phyloP scores from a whole-genome alignment of 345 rosid species.

The Rhodamnia rubescens region DNA sequence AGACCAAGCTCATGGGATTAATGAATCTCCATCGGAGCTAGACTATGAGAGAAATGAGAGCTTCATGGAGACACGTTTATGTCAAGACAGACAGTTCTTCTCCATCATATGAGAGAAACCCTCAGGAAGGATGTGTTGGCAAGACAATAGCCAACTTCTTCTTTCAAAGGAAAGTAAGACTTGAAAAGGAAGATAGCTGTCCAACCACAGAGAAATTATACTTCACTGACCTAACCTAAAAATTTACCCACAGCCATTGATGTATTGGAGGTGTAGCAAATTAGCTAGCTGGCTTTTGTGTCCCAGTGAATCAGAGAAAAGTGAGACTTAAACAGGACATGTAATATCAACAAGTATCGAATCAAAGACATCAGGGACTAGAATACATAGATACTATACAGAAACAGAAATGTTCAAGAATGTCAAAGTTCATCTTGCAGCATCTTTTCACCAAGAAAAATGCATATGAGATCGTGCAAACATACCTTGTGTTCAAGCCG shows the following conservation, averaged over 20 bases:
- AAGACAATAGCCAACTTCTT: not conserved
- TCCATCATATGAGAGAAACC: not conserved
- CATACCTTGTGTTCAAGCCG: constrained; percentile 95
- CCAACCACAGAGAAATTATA: not conserved
- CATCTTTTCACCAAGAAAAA: not conserved
- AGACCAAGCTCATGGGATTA: not conserved
- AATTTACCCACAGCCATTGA: not conserved
- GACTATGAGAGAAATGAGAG: not conserved
- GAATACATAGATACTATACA: not conserved
- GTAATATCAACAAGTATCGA: not conserved
- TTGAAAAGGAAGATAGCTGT: not conserved
- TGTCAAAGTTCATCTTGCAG: not conserved
- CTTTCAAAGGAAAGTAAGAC: not conserved
- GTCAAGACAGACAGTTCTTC: not conserved
- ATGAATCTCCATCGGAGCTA: not conserved
- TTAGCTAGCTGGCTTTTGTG: not conserved
- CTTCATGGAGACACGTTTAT: not conserved
- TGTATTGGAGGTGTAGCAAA: not conserved
- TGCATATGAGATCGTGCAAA: not conserved
- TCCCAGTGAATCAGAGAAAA: not conserved
- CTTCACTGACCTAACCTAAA: not conserved
- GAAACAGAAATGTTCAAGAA: not conserved
- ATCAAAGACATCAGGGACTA: not conserved
- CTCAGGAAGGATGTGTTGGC: not conserved
- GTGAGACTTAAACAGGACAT: not conserved